phyloP scores from a whole-genome alignment of 2,329 filamentous ascomycete species.

The Alternaria alternata region DNA sequence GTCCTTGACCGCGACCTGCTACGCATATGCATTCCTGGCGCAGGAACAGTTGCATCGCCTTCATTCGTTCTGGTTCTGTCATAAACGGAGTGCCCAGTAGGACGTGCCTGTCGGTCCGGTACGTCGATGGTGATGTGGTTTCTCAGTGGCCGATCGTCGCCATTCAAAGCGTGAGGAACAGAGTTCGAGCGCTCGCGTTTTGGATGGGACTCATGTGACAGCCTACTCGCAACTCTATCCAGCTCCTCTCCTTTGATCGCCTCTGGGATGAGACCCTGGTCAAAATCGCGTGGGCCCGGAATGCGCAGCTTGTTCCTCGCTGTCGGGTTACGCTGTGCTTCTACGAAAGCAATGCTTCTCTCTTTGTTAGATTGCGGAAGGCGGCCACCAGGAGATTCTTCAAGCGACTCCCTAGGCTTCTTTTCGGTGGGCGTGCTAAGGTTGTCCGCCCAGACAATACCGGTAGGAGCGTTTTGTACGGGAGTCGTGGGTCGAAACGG shows the following conservation, averaged over 20 bases:
- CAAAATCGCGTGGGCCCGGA: slow-evolving; percentile 88
- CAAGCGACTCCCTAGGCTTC: slow-evolving; percentile 62
- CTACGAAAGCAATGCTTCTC: slow-evolving; percentile 86
- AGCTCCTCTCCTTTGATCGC: slow-evolving; percentile 57
- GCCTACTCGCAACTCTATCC: slow-evolving; percentile 26
- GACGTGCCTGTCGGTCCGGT: slow-evolving; percentile 55
- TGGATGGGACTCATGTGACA: slow-evolving; percentile 37
- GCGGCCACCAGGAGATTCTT: slow-evolving; percentile 46
- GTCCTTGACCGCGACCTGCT: slow-evolving; percentile 58
- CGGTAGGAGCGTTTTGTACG: slow-evolving; percentile 20
- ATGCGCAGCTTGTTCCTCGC: slow-evolving; percentile 82
- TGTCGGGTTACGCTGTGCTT: slow-evolving; percentile 79
- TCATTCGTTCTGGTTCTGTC: slow-evolving; percentile 25
- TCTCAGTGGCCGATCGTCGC: slow-evolving; percentile 51
- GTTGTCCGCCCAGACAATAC: slow-evolving; percentile 35
- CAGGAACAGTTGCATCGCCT: slow-evolving; percentile 16
- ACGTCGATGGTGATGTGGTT: slow-evolving; percentile 74
- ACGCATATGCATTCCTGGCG: slow-evolving; percentile 30
- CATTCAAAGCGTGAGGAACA: slow-evolving; percentile 42
- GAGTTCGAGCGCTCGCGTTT: slow-evolving; percentile 35
- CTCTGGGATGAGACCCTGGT: slow-evolving; percentile 78
- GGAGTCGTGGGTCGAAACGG: slow-evolving; percentile 27
- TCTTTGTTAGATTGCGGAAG: slow-evolving; percentile 68
- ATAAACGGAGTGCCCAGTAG: slow-evolving; percentile 44
- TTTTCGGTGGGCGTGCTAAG: slow-evolving; percentile 61